These are phyloP conservation scores for Scedosporium dehoogii DNA, from an alignment of 2,329 filamentous ascomycete species.

Conservation along the genomic window DNA sequence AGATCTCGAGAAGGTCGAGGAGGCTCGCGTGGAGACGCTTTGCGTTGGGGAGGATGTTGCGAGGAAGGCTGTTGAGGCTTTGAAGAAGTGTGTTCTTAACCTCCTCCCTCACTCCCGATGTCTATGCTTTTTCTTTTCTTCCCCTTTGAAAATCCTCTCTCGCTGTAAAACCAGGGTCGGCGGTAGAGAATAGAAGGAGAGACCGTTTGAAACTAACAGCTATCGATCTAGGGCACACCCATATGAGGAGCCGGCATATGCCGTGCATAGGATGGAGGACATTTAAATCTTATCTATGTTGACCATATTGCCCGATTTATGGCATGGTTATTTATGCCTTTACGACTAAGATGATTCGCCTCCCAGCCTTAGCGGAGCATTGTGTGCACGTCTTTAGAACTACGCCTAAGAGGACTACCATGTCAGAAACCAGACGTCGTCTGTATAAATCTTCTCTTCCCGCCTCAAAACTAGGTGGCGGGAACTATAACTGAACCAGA, in stretches of 20 bases:
- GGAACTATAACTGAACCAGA: neutral
- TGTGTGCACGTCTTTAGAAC: too few species aligned
- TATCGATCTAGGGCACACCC: slow-evolving; percentile 31
- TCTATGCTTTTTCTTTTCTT: neutral
- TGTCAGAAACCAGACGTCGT: neutral
- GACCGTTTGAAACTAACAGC: slow-evolving; percentile 8
- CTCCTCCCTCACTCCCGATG: slow-evolving; percentile 1
- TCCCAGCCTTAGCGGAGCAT: too few species aligned
- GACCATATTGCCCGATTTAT: neutral
- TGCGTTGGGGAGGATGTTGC: slow-evolving; percentile 49
- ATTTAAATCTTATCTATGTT: slow-evolving; percentile 20
- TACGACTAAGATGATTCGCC: too few species aligned
- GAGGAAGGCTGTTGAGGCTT: slow-evolving; percentile 46
- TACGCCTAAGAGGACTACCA: too few species aligned
- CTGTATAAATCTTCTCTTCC: neutral
- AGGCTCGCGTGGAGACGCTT: slow-evolving; percentile 53
- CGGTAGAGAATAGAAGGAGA: too few species aligned
- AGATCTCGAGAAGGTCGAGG: slow-evolving; percentile 46
- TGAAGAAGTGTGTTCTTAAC: slow-evolving; percentile 47
- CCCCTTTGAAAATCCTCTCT: slow-evolving; percentile 15
- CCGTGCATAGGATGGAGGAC: slow-evolving; percentile 37
- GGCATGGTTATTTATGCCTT: neutral
- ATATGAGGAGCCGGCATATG: slow-evolving; percentile 41
- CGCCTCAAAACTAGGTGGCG: neutral
- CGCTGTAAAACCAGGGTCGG: too few species aligned